Evolutionary conservation across 805 yeast genomes (phyloP), one percentile per base, ranked within the genome.

Genomic region (Suhomyces sp.): DNA sequence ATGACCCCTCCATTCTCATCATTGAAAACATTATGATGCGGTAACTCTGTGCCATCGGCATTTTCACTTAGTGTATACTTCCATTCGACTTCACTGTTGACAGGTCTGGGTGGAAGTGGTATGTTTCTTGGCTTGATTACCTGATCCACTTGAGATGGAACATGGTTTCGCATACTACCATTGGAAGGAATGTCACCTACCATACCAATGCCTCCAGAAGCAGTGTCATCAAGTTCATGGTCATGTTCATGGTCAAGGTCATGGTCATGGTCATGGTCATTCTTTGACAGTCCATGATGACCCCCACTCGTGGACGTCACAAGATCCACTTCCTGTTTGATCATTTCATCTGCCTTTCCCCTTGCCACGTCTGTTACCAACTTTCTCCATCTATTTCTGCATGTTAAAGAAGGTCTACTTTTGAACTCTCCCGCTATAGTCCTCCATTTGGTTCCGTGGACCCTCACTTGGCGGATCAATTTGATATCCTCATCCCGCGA

Each of bases 301-400:
- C n/a, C n/a, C n/a, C n/a, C n/a, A n/a, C n/a, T n/a, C n/a, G n/a
- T n/a, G n/a, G 29, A 19, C 5, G 72, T 68, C 7, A 76, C 64
- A 16, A 68, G 69, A 31, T 80, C 79, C 14, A 83, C 83, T 33
- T 83, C 87, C 36, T 60, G 58, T 48, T 70, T 71, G 28, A 84
- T 75, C 17, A 64, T 67, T 5, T 70, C 68, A 26, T 68, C 56
- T 0, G 90, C 88, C 45, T 74, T 72, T 20, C 81, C 81, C 53
- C 85, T 61, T 4, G 79, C 86, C 25, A 83, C 87, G 45, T 78
- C 79, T 1, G 90, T 83, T 39, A 83, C 82, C 21, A 87, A 75
- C 51, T 85, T 88, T 47, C 96, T 74, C 96, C 96, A 90, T 43
- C 96, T 71, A 60, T 90, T 90, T 43, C 98, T 69, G 56, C 96